A percentile compares a stretch with the other conserved stretches of the same genome.
phyloP scores from a whole-genome alignment of 768 basidiomycete genomes.

The Coprinopsis strossmayeri region DNA sequence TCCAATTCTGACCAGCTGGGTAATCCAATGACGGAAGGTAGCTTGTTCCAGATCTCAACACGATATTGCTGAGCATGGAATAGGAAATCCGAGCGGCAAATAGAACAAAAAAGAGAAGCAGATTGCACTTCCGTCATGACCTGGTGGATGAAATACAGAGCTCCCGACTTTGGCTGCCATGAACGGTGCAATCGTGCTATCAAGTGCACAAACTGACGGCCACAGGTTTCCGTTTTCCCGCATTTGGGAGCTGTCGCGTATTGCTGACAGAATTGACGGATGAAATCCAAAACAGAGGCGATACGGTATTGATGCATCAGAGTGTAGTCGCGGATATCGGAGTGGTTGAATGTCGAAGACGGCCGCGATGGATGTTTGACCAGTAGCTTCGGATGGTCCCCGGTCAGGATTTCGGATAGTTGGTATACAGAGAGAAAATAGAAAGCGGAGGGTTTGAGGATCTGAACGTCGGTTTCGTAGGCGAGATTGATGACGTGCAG shows the following conservation, averaged over 20 bases:
- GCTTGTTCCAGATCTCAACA: conserved; percentile 37
- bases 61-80: conserved; percentile 32
- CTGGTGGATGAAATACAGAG: conserved; percentile 48
- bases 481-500: conserved; percentile 52
- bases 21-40: conserved; percentile 40
- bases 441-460: conserved; percentile 43
- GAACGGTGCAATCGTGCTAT: conserved; percentile 36
- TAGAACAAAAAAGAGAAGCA: conserved; percentile 34
- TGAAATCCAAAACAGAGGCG: conserved; percentile 40
- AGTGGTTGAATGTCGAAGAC: conserved; percentile 31
- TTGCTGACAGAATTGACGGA: conserved; percentile 34
- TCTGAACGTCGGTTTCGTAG: conserved; percentile 37
- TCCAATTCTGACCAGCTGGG: conserved; percentile 38
- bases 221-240: conserved; percentile 24
- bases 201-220: conserved; percentile 15
- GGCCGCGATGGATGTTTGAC: conserved; percentile 44
- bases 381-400: conserved; percentile 47
- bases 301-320: conserved; percentile 54
- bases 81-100: conserved; percentile 37
- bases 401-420: conserved; percentile 39
- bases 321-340: conserved; percentile 44
- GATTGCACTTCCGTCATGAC: conserved; percentile 31
- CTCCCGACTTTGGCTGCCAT: conserved; percentile 45
- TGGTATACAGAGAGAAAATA: conserved; percentile 58
- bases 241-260: conserved; percentile 25